Conservation (phyloP, 83 land plant genomes). For the Picea engelmannii region DNA sequence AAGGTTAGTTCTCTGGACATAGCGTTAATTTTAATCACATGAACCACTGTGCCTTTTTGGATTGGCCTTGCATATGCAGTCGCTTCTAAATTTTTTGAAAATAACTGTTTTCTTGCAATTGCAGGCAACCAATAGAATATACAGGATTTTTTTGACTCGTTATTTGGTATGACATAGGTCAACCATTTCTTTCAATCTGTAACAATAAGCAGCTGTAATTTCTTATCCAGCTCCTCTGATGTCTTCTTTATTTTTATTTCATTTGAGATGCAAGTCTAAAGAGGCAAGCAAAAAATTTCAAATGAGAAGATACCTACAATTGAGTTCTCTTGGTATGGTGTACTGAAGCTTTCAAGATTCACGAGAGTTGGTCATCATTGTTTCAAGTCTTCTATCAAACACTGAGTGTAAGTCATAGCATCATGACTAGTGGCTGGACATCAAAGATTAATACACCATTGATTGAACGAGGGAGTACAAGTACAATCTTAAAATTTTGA, state of each 20-base stretch:
- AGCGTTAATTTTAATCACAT: not conserved
- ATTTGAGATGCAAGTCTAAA: not conserved
- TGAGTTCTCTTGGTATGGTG: not conserved
- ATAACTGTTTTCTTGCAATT: slow-evolving; percentile 3
- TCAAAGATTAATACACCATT: not conserved
- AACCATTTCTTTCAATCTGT: slow-evolving; percentile 13
- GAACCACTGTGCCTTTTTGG: too few species aligned
- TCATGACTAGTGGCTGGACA: not conserved
- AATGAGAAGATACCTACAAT: not conserved
- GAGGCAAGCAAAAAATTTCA: not conserved
- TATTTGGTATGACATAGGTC: not conserved
- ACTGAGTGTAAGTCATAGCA: slow-evolving; percentile 1
- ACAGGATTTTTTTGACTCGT: slow-evolving; percentile 5
- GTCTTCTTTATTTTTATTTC: slow-evolving; percentile 11
- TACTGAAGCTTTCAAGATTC: not conserved
- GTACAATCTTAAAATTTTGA: slow-evolving; percentile 5
- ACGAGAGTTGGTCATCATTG: too few species aligned
- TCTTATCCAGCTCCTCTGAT: slow-evolving; percentile 1
- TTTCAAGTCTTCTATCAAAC: not conserved
- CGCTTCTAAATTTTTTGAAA: not conserved
- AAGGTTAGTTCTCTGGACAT: not conserved
- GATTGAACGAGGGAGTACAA: not conserved
- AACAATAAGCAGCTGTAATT: slow-evolving; percentile 17
- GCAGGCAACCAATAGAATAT: slow-evolving; percentile 8
- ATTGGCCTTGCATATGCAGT: too few species aligned